Evolutionary conservation across 148 eudicot species (phyloP).

Genomic region (Vaccinium corymbosum): DNA sequence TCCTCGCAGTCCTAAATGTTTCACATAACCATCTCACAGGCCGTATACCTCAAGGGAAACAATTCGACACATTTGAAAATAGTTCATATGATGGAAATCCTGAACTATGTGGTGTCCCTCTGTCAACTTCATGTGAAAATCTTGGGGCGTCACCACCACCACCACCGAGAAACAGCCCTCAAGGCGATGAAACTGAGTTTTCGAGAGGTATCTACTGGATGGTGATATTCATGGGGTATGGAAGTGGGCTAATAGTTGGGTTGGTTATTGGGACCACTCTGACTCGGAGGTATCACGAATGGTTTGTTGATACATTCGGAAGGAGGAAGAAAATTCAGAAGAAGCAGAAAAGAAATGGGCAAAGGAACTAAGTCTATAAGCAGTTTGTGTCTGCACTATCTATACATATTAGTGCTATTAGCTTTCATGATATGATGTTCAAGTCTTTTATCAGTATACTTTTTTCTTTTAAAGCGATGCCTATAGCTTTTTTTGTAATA

Average conservation of each 20-base stretch:
- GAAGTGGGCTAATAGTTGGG: constrained; percentile 28
- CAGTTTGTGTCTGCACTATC: not conserved
- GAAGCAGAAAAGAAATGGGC: not conserved
- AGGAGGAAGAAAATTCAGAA: not conserved
- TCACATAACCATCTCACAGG: constrained; percentile 39
- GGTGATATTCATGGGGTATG: constrained; percentile 21
- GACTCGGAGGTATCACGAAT: not conserved
- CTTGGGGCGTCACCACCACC: not conserved
- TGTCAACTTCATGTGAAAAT: not conserved
- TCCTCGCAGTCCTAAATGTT: constrained; percentile 32
- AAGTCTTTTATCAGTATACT: not conserved
- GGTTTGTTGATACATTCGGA: constrained; percentile 11
- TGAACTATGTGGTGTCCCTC: constrained; percentile 33
- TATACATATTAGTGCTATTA: not conserved
- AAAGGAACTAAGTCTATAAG: not conserved
- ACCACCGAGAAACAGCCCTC: not conserved
- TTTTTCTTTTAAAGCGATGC: no score
- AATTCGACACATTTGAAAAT: constrained; percentile 31
- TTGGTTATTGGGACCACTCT: constrained; percentile 18
- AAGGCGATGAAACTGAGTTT: not conserved
- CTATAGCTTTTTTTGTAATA: no score
- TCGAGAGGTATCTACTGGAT: constrained; percentile 24
- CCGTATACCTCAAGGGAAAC: not conserved
- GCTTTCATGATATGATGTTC: not conserved
- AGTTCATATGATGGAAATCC: constrained; percentile 32